phyloP scores from a whole-genome alignment of 164 flowering plant species.

The Pachysandra terminalis region DNA sequence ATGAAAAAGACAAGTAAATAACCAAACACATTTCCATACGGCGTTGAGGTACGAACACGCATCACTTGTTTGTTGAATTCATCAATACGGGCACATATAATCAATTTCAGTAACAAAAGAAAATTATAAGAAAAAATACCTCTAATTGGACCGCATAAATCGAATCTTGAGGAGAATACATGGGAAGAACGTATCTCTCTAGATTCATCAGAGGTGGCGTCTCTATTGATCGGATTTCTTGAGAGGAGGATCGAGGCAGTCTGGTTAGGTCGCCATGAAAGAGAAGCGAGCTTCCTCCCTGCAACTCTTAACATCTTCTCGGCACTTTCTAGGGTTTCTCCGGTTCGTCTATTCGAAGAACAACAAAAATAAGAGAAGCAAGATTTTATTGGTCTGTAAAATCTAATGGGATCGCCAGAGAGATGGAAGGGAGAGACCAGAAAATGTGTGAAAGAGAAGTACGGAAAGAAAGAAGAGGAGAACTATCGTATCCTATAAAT shows the following conservation, averaged over 20 bases:
- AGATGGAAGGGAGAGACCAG: too few relatives aligned
- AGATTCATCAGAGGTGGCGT: slow-evolving; percentile 16
- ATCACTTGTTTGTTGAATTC: too few relatives aligned
- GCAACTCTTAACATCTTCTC: slow-evolving; percentile 56
- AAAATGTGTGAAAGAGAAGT: too few relatives aligned
- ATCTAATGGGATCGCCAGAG: too few relatives aligned
- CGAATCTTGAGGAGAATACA: slow-evolving; percentile 10
- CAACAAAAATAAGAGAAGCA: too few relatives aligned
- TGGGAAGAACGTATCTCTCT: slow-evolving; percentile 15
- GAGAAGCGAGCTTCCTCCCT: slow-evolving; percentile 57
- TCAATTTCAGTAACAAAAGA: background rate
- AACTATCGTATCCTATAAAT: too few relatives aligned
- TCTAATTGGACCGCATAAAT: slow-evolving; percentile 24
- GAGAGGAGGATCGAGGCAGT: slow-evolving; percentile 28
- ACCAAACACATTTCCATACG: too few relatives aligned
- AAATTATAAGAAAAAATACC: slow-evolving; percentile 23
- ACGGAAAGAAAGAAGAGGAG: too few relatives aligned
- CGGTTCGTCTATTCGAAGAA: background rate
- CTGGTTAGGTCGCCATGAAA: slow-evolving; percentile 38
- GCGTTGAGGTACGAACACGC: too few relatives aligned
- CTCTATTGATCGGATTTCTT: slow-evolving; percentile 18
- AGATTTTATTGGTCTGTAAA: too few relatives aligned
- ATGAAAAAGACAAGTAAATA: too few relatives aligned
- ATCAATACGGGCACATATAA: too few relatives aligned
- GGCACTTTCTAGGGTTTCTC: slow-evolving; percentile 1